Evolutionary conservation across 2,329 filamentous ascomycete species (phyloP), one percentile per base, ranked within the genome.

Genomic region (Penicillium oxalicum): DNA sequence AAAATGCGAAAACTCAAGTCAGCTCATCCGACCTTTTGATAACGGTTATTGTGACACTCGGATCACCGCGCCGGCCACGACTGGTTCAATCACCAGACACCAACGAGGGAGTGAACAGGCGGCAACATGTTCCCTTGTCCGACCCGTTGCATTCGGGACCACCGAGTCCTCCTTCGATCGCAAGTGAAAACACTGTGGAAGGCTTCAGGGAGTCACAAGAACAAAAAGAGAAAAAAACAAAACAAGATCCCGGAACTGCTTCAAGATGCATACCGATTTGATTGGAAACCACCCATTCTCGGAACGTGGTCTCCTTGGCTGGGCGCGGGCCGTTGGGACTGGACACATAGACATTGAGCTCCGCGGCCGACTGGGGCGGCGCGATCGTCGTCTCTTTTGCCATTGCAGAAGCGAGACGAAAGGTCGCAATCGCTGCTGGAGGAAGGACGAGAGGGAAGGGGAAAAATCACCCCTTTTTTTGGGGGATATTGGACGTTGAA

Each of bases 251-350:
- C 36, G 38, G 25, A 13, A 45, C 9, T 50, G 40, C 42, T 50
- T 45, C 49, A 34, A 32, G 29, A 32, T 50, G 71, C 81, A 51
- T 82, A 91, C 87, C 86, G 61, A 88, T 84, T 68, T 91, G 87
- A 68, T 91, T 88, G 62, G 87, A 76, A 58, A 88, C 81, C 65
- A 91, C 79, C 82, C 85, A 88, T 62, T 72, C 67, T 48, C 69
- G 69, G 59, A 71, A 70, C 44, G 66, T 68, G 58, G 69, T 68
- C 56, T 69, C 66, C 58, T 69, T 70, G 44, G 52, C 56, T 24
- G 53, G 54, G 48, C 59, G 61, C 45, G 61, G 56, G 48, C 60
- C 61, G 47, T 54, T 60, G 25, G 59, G 52, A 47, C 54, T 58
- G 41, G 70, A 71, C 50, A 70, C 66, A 51, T 68, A 70, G 57